Base-by-base conservation (phyloP, 805 yeast species). In the Barnettozyma wickerhamii region DNA sequence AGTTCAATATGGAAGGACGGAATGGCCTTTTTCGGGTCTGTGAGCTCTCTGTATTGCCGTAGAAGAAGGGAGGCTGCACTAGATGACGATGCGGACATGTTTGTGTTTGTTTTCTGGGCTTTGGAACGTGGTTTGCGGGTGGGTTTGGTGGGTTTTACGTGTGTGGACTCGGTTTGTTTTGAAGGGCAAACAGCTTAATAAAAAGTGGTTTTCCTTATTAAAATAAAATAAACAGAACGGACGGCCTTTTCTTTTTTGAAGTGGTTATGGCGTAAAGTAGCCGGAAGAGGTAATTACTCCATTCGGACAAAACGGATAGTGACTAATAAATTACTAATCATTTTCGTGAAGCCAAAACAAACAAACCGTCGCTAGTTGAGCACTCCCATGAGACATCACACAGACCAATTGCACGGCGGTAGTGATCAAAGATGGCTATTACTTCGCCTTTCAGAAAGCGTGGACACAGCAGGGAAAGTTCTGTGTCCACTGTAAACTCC, bases 41-140 rank as follows among this genome's bases (percentile, higher is more conserved):
- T 87, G 44, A 91, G 81, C 60, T 91, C 97, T 62, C 86, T 80
- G 67, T 73, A 90, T 74, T 91, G 97, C 74, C 93, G 89, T 79
- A 88, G 83, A 43, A 91, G 73, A 43, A 91, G 75, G 46, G 95
- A 81, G 14, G 95, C 89, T 21, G 91, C 89, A 23, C 82, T 45
- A 26, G 52, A 45, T 6, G 49, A 46, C 7, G 56, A 42, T 14
- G 37, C 21, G 19, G 46, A 32, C 53, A 47, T 50, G 24, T 26
- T 31, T 24, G 18, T 17, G 10, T 5, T 5, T 20, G 13, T 27
- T 13, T 10, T 3, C 24, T 7, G 14, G 5, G 29, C 5, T n/a
- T 19, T 19, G 30, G 26, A 23, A 23, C 12, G 12, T 3, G 26
- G 26, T 23, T 23, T 23, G 9, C 12, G 26, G 12, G 26, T 23